A percentile compares a stretch with the other conserved stretches of the same genome.
Conservation (phyloP, 208 protist genomes). For the Leishmania braziliensis region DNA sequence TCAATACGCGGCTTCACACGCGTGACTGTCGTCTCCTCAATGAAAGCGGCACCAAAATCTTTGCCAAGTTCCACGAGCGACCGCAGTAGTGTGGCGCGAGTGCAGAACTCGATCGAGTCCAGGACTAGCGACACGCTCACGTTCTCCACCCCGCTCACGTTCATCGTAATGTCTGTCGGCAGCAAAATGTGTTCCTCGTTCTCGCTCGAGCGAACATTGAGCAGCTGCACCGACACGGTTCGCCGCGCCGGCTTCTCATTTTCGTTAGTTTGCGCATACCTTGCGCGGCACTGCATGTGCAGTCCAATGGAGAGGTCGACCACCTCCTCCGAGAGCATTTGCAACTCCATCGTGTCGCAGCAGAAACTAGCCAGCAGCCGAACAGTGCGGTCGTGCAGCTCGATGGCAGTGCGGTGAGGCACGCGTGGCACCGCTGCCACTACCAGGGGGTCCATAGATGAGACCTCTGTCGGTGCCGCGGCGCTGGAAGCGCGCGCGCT, state of each 20-base stretch:
- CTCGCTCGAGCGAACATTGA: slow-evolving; percentile 58
- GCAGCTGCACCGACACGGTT: slow-evolving; percentile 44
- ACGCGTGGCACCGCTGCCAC: not conserved
- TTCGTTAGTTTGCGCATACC: slow-evolving; percentile 53
- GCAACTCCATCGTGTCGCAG: slow-evolving; percentile 45
- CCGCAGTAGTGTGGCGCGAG: slow-evolving; percentile 61
- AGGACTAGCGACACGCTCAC: slow-evolving; percentile 56
- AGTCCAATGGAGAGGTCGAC: slow-evolving; percentile 60
- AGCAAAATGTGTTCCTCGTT: slow-evolving; percentile 67
- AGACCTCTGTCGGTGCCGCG: slow-evolving; percentile 5
- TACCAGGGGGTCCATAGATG: slow-evolving; percentile 4
- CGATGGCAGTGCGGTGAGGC: slow-evolving; percentile 10
- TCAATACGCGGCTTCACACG: slow-evolving; percentile 51
- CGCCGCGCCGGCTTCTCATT: slow-evolving; percentile 44
- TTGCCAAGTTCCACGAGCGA: slow-evolving; percentile 70
- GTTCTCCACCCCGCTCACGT: slow-evolving; percentile 64
- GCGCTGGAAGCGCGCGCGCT: slow-evolving; percentile 3
- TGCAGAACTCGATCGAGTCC: slow-evolving; percentile 62
- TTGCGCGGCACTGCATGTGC: slow-evolving; percentile 39
- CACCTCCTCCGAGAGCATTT: slow-evolving; percentile 73
- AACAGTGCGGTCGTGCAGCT: slow-evolving; percentile 31
- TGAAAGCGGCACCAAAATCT: slow-evolving; percentile 67
- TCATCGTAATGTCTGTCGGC: slow-evolving; percentile 54
- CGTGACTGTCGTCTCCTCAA: slow-evolving; percentile 52
- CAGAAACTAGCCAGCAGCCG: slow-evolving; percentile 41